These are phyloP conservation scores for Epichloe aotearoae DNA, from an alignment of 2,329 filamentous ascomycete genomes.

Conservation along the genomic window DNA sequence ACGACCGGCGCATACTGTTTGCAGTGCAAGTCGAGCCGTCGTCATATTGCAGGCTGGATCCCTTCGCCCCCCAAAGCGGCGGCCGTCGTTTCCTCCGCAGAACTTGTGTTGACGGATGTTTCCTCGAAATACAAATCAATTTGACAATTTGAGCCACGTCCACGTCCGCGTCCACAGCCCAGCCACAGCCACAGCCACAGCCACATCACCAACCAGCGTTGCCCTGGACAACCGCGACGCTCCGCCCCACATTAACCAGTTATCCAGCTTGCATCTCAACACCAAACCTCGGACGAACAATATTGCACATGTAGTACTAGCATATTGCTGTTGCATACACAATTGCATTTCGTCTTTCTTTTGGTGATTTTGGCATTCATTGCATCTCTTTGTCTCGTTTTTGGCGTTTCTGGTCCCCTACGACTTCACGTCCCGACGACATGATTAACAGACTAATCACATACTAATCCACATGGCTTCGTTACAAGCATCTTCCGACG, in stretches of 20 bases:
- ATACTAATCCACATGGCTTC: constrained; percentile 28
- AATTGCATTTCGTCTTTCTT: constrained; percentile 13
- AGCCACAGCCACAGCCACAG: background rate
- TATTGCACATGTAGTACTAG: constrained; percentile 8
- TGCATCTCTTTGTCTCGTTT: constrained; percentile 4
- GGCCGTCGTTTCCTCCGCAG: background rate
- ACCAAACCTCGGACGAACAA: constrained; percentile 5
- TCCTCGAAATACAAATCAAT: background rate
- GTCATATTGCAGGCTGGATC: constrained; percentile 5
- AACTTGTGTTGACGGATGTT: background rate
- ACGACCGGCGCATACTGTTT: background rate
- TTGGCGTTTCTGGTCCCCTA: constrained; percentile 4
- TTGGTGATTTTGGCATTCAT: background rate
- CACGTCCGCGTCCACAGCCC: background rate
- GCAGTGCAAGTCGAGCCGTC: constrained; percentile 1
- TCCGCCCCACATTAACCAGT: constrained; percentile 14
- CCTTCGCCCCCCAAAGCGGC: background rate
- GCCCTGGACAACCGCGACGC: constrained; percentile 23
- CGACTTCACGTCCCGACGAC: constrained; percentile 13
- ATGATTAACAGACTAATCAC: constrained; percentile 19
- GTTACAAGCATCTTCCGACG: constrained; percentile 29
- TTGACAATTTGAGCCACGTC: background rate
- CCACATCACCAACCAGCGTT: constrained; percentile 12
- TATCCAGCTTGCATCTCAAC: constrained; percentile 4
- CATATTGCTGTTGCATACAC: constrained; percentile 10